Conservation (phyloP, 805 yeast species). For the Zygosaccharomyces lentus region DNA sequence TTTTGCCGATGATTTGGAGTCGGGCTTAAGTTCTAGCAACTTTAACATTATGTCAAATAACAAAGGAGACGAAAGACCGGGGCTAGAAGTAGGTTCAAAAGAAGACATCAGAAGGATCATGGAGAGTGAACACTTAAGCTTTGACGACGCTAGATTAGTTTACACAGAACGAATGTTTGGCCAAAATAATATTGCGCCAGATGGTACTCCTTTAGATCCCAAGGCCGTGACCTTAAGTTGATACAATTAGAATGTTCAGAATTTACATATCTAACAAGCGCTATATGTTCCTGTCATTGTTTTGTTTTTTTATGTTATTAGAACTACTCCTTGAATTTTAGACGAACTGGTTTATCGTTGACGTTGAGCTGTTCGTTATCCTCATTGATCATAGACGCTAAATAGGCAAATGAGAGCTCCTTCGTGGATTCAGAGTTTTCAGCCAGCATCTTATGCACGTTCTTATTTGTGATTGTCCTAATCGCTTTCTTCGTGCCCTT, state of each 20-base stretch:
- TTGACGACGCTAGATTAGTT: slow-evolving; percentile 65
- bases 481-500: background rate
- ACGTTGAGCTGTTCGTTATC: slow-evolving; percentile 9
- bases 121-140: slow-evolving; percentile 46
- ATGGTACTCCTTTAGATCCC: slow-evolving; percentile 68
- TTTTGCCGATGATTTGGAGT: slow-evolving; percentile 47
- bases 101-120: slow-evolving; percentile 49
- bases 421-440: slow-evolving; percentile 7
- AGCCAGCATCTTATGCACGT: background rate
- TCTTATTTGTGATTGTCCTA: background rate
- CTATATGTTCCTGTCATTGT: slow-evolving; percentile 2
- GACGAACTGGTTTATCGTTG: slow-evolving; percentile 21
- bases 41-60: slow-evolving; percentile 51
- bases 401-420: slow-evolving; percentile 39
- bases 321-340: slow-evolving; percentile 12
- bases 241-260: background rate
- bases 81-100: slow-evolving; percentile 55
- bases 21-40: slow-evolving; percentile 54
- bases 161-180: slow-evolving; percentile 46
- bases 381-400: slow-evolving; percentile 35
- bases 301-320: background rate
- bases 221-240: slow-evolving; percentile 47
- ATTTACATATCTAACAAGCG: background rate
- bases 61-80: slow-evolving; percentile 53
- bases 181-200: slow-evolving; percentile 52